A percentile compares a stretch with the other conserved stretches of the same genome.
Conservation (phyloP, 23 red algal genomes). For the Gracilaria caudata region DNA sequence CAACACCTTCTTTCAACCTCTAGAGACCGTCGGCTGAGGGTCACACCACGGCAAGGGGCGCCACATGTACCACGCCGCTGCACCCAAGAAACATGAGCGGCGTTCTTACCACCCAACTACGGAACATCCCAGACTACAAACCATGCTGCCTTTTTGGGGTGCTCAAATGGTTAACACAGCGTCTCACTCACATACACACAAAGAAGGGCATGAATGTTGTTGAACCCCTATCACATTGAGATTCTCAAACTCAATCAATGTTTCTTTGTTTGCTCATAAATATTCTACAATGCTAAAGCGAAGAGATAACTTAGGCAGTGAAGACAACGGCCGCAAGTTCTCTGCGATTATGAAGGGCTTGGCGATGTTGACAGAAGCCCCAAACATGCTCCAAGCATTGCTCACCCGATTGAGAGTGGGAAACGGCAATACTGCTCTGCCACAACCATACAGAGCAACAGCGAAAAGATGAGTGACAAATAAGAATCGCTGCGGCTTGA, state of each 20-base stretch:
- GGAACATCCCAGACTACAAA: no score
- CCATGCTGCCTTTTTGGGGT: no score
- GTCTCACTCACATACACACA: not conserved
- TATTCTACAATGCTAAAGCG: slow-evolving; percentile 27
- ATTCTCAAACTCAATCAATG: slow-evolving; percentile 3
- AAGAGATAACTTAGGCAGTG: slow-evolving; percentile 79
- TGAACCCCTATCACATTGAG: not conserved
- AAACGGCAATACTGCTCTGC: slow-evolving; percentile 76
- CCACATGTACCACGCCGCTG: no score
- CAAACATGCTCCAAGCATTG: slow-evolving; percentile 76
- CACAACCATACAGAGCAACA: slow-evolving; percentile 87
- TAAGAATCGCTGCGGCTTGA: slow-evolving; percentile 79
- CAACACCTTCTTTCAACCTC: no score
- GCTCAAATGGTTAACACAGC: not conserved
- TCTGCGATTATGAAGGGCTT: slow-evolving; percentile 98
- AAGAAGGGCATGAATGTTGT: not conserved
- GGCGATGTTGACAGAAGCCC: slow-evolving; percentile 93
- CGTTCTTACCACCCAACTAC: no score
- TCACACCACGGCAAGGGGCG: no score
- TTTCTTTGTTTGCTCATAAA: not conserved
- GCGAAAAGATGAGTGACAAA: slow-evolving; percentile 94
- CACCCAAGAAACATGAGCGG: no score
- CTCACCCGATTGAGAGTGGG: slow-evolving; percentile 41
- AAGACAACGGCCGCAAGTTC: slow-evolving; percentile 74
- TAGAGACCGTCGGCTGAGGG: no score